Evolutionary conservation across 106 monocot species (phyloP), one percentile per base, ranked within the genome.

Genomic region (Cymbidium sinense): DNA sequence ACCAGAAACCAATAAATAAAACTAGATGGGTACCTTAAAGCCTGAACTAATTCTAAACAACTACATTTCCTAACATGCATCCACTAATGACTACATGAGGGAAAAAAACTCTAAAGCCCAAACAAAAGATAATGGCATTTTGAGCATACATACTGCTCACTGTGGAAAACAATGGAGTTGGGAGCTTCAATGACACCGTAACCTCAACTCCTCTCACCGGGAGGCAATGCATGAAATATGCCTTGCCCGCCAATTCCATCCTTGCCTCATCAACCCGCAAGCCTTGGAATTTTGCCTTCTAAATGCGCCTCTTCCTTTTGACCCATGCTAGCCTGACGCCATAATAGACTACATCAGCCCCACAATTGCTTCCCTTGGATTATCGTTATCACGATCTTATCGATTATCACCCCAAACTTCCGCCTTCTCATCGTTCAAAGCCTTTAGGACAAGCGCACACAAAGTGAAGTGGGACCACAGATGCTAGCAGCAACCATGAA

Each of bases 241-340:
- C 95, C 28, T 89, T 84, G 28, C 99, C 99, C 6, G 99, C 99
- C 17, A 91, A 27, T 77, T 95, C 79, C 99, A 99, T 95, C 47
- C 93, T 64, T 4, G 88, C 87, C 82, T 99, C 92, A 78, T 99
- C 80, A 0, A 99, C 76, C 95, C 90, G 94, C 78, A 99, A 99
- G 47, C 98, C 94, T 89, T 95, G 87, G 80, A 99, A 99, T 29
- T 79, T 41, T 95, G 82, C 72, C 79, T 90, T 72, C 98, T 86
- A 77, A 81, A 89, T 11, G 76, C 84, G 92, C 92, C 83, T 99
- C 92, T 34, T 94, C 98, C 79, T 99, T 99, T 78, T 99, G 98
- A 31, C 98, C 98, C 98, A 99, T 99, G 80, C 98, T 95, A 47
- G 98, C 98, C 98, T 95, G 29, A 99, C 98, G 86, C 95, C 98